Percentiles rank a stretch among this genome's conserved stretches.
Conservation (phyloP, 495 filamentous ascomycete genomes). For the Pseudevernia furfuracea region DNA sequence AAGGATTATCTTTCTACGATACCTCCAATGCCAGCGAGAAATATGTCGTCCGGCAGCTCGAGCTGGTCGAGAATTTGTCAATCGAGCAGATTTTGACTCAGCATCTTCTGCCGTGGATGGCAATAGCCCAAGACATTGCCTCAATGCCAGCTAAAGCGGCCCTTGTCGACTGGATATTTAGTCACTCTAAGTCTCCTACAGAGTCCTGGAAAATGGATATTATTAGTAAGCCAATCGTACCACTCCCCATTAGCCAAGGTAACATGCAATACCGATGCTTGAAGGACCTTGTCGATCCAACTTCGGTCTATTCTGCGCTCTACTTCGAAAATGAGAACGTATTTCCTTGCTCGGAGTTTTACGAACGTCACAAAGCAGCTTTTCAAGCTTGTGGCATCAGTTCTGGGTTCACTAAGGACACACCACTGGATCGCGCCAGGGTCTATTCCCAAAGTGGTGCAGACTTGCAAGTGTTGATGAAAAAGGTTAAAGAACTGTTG, state of each 20-base stretch:
- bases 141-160: conserved; percentile 9
- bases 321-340: conserved; percentile 32
- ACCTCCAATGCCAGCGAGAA: background rate
- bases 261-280: conserved; percentile 5
- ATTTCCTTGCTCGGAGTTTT: conserved; percentile 27
- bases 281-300: conserved; percentile 21
- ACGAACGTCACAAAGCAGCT: conserved; percentile 18
- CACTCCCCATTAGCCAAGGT: background rate
- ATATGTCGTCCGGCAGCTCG: conserved; percentile 3
- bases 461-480: conserved; percentile 17
- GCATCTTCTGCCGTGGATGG: conserved; percentile 15
- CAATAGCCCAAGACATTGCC: no score
- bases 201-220: background rate
- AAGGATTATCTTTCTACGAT: conserved; percentile 19
- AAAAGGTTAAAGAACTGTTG: conserved; percentile 24
- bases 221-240: conserved; percentile 3
- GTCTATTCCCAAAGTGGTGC: conserved; percentile 23
- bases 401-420: background rate
- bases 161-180: conserved; percentile 16
- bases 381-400: conserved; percentile 27
- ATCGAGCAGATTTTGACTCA: conserved; percentile 7
- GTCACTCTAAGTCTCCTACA: background rate
- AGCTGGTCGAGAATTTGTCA: background rate
- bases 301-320: conserved; percentile 19
- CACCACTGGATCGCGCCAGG: background rate